These are phyloP conservation scores for Przewalskia tangutica DNA, from an alignment of 257 asterid genomes.

Conservation along the genomic window DNA sequence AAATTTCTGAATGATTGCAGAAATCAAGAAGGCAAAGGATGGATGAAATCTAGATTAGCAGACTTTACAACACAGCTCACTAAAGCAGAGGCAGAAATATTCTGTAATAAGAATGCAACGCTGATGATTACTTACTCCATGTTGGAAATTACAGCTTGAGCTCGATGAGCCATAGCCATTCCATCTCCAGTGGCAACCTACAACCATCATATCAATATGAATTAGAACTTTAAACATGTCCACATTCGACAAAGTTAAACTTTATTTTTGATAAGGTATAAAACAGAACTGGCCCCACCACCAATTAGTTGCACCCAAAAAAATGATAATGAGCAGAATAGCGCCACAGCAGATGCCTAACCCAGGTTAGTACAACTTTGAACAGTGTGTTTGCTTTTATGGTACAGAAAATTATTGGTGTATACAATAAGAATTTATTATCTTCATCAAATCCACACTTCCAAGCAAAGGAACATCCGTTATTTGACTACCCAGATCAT, in stretches of 20 bases:
- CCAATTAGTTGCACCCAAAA: background rate
- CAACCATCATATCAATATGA: slow-evolving; percentile 2
- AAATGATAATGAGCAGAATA: background rate
- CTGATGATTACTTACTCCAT: slow-evolving; percentile 74
- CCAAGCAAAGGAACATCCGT: background rate
- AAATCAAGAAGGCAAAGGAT: background rate
- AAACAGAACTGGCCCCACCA: background rate
- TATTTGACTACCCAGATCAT: background rate
- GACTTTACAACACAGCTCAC: background rate
- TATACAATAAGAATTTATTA: background rate
- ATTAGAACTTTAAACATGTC: background rate
- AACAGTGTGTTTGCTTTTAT: background rate
- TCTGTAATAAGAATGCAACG: background rate
- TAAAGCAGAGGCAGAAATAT: background rate
- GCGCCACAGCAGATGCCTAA: background rate
- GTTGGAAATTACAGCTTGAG: slow-evolving; percentile 89
- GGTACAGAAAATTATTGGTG: background rate
- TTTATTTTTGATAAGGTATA: background rate
- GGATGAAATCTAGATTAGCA: background rate
- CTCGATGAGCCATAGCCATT: slow-evolving; percentile 96
- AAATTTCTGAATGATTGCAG: background rate
- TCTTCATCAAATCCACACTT: background rate
- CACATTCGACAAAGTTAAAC: background rate
- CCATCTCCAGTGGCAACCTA: slow-evolving; percentile 99
- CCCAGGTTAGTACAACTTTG: background rate